phyloP scores from a whole-genome alignment of 106 monocot species.

The Ottelia alismoides region DNA sequence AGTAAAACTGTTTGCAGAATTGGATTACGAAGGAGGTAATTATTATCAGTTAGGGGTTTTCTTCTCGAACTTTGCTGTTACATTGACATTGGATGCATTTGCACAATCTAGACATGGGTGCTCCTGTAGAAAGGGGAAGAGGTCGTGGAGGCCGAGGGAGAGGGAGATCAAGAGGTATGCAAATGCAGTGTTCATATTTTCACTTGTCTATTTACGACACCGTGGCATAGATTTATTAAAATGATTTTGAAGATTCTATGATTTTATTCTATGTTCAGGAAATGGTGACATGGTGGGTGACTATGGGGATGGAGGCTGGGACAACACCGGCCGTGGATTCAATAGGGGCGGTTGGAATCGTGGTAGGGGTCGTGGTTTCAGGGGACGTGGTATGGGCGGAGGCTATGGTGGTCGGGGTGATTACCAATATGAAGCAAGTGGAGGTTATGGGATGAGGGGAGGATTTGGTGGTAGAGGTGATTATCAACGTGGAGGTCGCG shows the following conservation, averaged over 20 bases:
- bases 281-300: conserved; percentile 21
- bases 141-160: conserved; percentile 49
- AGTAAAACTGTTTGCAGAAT: conserved; percentile 52
- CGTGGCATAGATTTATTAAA: no score
- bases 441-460: no score
- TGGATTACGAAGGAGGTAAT: conserved; percentile 56
- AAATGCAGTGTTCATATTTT: no score
- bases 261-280: conserved; percentile 18
- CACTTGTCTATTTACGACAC: no score
- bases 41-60: no score
- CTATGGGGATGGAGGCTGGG: conserved; percentile 41
- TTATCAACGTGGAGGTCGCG: no score
- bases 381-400: conserved; percentile 40
- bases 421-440: no score
- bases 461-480: no score
- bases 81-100: background rate
- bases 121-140: conserved; percentile 45
- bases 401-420: conserved; percentile 32
- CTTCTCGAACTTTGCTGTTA: no score
- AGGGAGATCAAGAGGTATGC: conserved; percentile 53
- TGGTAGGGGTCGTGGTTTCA: conserved; percentile 43
- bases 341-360: conserved; percentile 32
- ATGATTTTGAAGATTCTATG: no score
- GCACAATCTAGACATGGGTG: conserved; percentile 32
- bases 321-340: conserved; percentile 35